Conservation (phyloP, 768 basidiomycete species). For the Mycena vitilis region DNA sequence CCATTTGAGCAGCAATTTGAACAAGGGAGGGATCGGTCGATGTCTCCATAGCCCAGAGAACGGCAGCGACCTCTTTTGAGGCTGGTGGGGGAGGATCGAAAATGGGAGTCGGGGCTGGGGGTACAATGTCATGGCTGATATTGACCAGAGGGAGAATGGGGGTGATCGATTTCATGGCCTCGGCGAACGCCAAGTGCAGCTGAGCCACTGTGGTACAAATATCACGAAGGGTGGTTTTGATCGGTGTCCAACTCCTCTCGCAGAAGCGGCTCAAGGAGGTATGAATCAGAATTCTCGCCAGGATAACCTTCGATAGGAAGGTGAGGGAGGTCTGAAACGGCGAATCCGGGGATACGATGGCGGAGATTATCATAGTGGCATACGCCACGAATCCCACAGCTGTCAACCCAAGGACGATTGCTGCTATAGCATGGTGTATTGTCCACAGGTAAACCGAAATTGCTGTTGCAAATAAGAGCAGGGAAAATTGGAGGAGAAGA, state of each 20-base stretch:
- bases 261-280: neutral
- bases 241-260: no score
- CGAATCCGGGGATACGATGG: neutral
- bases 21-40: neutral
- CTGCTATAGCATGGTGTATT: no score
- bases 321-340: conserved; percentile 12
- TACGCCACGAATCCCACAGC: neutral
- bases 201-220: no score
- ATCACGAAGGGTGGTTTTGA: no score
- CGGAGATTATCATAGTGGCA: neutral
- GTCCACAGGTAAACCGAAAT: neutral
- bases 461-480: conserved; percentile 2
- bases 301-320: neutral
- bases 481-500: conserved; percentile 1
- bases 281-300: neutral
- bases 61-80: neutral
- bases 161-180: neutral
- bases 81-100: neutral
- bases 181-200: no score
- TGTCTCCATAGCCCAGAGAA: conserved; percentile 8
- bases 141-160: neutral
- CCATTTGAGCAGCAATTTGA: neutral
- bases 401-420: neutral
- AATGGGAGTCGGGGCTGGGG: neutral
- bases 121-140: neutral